These are phyloP conservation scores for Suhomyces emberorum DNA, from an alignment of 805 yeast species.

Conservation along the genomic window DNA sequence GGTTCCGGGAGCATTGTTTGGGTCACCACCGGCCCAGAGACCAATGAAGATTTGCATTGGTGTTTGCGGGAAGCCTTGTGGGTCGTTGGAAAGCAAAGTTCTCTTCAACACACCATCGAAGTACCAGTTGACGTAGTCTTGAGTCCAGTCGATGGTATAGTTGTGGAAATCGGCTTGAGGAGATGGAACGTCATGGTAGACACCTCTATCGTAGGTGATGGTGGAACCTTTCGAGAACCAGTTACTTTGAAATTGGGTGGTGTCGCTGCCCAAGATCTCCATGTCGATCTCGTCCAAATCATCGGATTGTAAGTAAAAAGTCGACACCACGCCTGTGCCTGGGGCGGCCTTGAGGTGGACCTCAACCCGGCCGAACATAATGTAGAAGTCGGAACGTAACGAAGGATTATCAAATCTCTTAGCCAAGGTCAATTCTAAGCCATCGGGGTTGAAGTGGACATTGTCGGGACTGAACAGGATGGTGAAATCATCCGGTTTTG, in stretches of 20 bases:
- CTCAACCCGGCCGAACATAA: conserved; percentile 15
- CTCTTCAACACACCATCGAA: conserved; percentile 11
- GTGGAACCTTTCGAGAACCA: conserved; percentile 14
- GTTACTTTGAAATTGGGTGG: conserved; percentile 14
- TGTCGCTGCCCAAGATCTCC: conserved; percentile 15
- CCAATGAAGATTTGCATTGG: conserved; percentile 25
- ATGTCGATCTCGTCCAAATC: conserved; percentile 17
- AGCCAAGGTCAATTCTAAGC: conserved; percentile 11
- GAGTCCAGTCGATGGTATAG: conserved; percentile 15
- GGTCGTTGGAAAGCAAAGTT: conserved; percentile 10
- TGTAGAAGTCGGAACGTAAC: conserved; percentile 14
- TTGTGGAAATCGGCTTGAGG: conserved; percentile 13
- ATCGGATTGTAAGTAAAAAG: conserved; percentile 15
- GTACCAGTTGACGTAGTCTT: conserved; percentile 11
- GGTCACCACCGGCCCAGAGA: conserved; percentile 51
- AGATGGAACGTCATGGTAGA: conserved; percentile 9
- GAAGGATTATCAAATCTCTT: conserved; percentile 15
- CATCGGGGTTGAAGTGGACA: conserved; percentile 12
- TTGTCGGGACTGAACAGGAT: conserved; percentile 38
- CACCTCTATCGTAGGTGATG: conserved; percentile 14
- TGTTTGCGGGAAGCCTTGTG: conserved; percentile 15
- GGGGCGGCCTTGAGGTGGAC: conserved; percentile 14
- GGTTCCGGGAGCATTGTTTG: conserved; percentile 23
- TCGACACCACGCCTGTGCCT: conserved; percentile 13
- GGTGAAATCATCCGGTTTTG: conserved; percentile 43